Evolutionary conservation across 441 rosid species (phyloP), one percentile per base, ranked within the genome.

Genomic region (Populus trichocarpa): DNA sequence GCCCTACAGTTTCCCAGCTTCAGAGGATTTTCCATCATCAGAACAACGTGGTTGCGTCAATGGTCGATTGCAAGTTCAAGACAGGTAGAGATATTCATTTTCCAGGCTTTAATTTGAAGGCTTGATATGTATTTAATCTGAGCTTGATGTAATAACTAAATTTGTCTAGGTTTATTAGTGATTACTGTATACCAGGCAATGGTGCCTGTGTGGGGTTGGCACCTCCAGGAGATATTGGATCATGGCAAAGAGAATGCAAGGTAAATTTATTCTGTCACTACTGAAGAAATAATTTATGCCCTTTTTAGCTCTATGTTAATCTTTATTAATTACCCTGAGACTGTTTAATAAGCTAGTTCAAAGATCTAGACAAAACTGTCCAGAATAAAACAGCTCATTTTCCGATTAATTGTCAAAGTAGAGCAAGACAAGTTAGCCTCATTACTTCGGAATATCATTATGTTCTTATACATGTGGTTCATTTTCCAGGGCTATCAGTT

Each of bases 1-100:
- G 99, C 99, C 99, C n/a, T 91, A 92, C 75, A 81, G 69, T 64
- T 92, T 93, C 83, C 93, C 92, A 1, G 88, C 89, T 78, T 90
- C 95, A 1, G 88, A 87, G 69, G 98, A 95, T 83, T 93, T 81
- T 74, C 85, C 88, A 10, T 28, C 79, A 63, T 63, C 82, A 0
- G 80, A 88, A 68, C 86, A 90, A 82, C 89, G 99, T 4, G 97
- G 98, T 63, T 73, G 75, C 75, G 82, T 92, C 71, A 79, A 70
- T n/a, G 98, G 96, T 66, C 87, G 92, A 83, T 83, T 95, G 77
- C 83, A 81, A 14, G 86, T 93, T 75, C 80, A 67, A 35, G 98
- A 93, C 84, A 85, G 86, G 98, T 93, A 75, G n/a, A 69, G 18
- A 66, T 26, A 26, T 50, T 50, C 59, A 50, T 50, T 50, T 50